phyloP scores from a whole-genome alignment of 2,329 filamentous ascomycete genomes.

The Microcera coccophila region DNA sequence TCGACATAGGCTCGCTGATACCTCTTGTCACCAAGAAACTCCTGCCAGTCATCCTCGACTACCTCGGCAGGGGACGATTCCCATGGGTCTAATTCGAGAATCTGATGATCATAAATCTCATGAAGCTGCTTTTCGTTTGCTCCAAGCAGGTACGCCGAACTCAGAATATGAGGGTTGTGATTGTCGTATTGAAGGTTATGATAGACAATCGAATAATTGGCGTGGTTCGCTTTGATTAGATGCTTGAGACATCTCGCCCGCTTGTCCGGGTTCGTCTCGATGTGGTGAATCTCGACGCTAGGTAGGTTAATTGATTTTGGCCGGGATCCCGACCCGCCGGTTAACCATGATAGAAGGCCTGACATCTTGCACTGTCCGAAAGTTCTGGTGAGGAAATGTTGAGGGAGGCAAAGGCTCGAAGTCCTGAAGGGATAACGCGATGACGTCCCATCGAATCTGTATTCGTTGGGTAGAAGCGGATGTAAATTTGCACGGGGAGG shows the following conservation, averaged over 20 bases:
- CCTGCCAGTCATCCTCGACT: conserved; percentile 77
- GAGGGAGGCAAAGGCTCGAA: conserved; percentile 6
- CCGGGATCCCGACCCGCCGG: conserved; percentile 22
- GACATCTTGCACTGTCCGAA: conserved; percentile 27
- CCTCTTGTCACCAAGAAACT: conserved; percentile 71
- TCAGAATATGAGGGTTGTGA: conserved; percentile 75
- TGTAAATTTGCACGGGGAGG: conserved; percentile 12
- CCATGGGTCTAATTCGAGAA: conserved; percentile 74
- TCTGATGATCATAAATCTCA: conserved; percentile 74
- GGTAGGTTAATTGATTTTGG: conserved; percentile 53
- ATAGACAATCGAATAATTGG: conserved; percentile 80
- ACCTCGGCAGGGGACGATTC: conserved; percentile 80
- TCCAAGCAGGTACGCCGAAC: conserved; percentile 81
- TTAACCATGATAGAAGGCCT: conserved; percentile 32
- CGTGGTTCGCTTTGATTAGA: conserved; percentile 85
- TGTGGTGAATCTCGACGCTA: conserved; percentile 68
- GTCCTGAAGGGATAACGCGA: conserved; percentile 15
- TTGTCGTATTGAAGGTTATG: conserved; percentile 75
- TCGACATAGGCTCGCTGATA: conserved; percentile 92
- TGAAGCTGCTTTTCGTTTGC: conserved; percentile 70
- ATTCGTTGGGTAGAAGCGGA: conserved; percentile 25
- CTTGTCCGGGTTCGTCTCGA: conserved; percentile 78
- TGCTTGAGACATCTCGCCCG: conserved; percentile 82
- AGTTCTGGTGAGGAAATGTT: background rate
- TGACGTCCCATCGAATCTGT: conserved; percentile 20